Conservation (phyloP, 768 basidiomycete genomes). For the Suillus hirtellus region DNA sequence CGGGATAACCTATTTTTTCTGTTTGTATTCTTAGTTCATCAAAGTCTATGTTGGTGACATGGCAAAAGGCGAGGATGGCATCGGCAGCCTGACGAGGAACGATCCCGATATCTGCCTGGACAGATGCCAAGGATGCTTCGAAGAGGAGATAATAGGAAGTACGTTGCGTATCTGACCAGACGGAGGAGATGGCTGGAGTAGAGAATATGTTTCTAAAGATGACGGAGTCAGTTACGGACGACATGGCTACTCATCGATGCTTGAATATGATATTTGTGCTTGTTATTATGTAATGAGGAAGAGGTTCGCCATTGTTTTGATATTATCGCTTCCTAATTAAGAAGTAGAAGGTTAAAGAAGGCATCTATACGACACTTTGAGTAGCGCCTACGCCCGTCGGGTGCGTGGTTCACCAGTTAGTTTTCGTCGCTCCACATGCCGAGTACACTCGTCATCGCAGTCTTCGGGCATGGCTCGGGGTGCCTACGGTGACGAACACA, state of each 20-base stretch:
- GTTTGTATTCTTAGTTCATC: slow-evolving; percentile 40
- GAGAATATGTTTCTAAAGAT: slow-evolving; percentile 45
- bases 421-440: background rate
- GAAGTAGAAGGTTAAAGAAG: background rate
- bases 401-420: background rate
- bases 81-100: slow-evolving; percentile 41
- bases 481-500: background rate
- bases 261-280: too few relatives aligned
- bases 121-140: slow-evolving; percentile 37
- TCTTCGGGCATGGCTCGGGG: background rate
- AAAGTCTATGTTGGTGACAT: slow-evolving; percentile 40
- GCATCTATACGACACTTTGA: background rate
- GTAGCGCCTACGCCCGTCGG: background rate
- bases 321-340: background rate
- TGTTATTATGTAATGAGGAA: too few relatives aligned
- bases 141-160: slow-evolving; percentile 28
- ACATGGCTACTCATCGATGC: slow-evolving; percentile 16
- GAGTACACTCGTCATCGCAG: background rate
- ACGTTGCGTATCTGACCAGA: slow-evolving; percentile 42
- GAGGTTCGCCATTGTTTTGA: background rate
- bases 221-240: slow-evolving; percentile 36
- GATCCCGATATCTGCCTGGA: slow-evolving; percentile 39
- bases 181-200: slow-evolving; percentile 34
- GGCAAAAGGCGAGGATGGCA: slow-evolving; percentile 37
- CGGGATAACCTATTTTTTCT: slow-evolving; percentile 45